Evolutionary conservation across 805 yeast species (phyloP), one percentile per base, ranked within the genome.

Genomic region (Candida chauliodis): DNA sequence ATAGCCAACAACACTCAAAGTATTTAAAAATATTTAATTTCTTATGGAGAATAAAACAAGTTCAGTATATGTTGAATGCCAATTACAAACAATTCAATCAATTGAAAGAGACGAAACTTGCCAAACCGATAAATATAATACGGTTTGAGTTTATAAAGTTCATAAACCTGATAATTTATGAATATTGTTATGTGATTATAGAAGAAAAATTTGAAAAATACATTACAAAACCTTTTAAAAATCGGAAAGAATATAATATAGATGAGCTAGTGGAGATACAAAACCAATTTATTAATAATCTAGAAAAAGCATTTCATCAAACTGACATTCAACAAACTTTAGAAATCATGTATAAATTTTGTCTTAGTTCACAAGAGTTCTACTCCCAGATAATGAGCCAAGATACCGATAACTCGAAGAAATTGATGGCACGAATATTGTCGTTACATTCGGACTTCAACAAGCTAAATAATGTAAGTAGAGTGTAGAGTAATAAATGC

Each of bases 1-100:
- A 78, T 37, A 36, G 28, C 5, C 25, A 28, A 10, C 42, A 37
- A 19, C 42, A 47, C 42, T 46, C 50, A 1, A 57, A 58, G 41
- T 91, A 91, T 55, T 65, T 88, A 36, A 75, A 84, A 48, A 75
- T 90, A 46, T 93, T 91, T 67, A 87, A 89, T 49, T 86, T 88
- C 51, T 58, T 93, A 28, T 86, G 96, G 88, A 76, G 83, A 47
- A 61, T 91, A 16, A 77, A 81, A 43, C 81, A 86, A 45, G 71
- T 81, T 11, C 72, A 75, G 14, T 71, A 63, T 49, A 61, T 78
- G 39, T 64, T 84, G 41, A 69, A 71, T 31, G 43, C 51, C 17
- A 56, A 51, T 42, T 62, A 46, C 26, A 39, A 55, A 9, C 62
- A 58, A 29, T 52, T 53, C 34, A 55, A 49, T 28, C 52, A 51